These are phyloP conservation scores for Eucalyptus caleyi DNA, from an alignment of 345 rosid genomes.

Conservation along the genomic window DNA sequence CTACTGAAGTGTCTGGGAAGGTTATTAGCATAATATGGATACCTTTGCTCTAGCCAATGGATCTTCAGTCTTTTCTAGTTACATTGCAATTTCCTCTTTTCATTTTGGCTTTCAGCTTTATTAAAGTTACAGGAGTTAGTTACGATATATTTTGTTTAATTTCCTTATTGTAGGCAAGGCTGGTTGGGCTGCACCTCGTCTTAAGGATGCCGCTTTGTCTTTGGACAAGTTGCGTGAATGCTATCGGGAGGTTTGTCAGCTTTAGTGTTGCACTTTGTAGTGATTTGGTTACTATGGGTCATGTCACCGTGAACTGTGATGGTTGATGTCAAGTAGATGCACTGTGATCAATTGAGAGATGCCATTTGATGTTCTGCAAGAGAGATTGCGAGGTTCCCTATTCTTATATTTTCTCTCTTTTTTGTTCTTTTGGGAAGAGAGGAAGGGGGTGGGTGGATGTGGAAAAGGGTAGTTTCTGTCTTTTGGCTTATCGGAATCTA, in stretches of 20 bases:
- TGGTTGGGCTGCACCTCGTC: constrained; percentile 99
- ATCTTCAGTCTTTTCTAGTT: neutral
- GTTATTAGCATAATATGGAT: neutral
- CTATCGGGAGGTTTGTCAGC: constrained; percentile 63
- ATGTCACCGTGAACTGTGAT: too few relatives aligned
- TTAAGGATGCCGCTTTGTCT: constrained; percentile 91
- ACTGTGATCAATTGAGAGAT: too few relatives aligned
- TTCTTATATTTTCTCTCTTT: neutral
- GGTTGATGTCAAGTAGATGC: too few relatives aligned
- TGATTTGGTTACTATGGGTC: neutral
- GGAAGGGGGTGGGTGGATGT: neutral
- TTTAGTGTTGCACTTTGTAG: neutral
- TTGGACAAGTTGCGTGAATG: constrained; percentile 78
- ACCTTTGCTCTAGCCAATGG: neutral
- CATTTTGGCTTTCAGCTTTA: neutral
- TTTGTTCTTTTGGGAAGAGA: neutral
- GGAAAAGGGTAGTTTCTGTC: neutral
- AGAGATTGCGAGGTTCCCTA: too few relatives aligned
- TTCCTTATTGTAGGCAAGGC: constrained; percentile 38
- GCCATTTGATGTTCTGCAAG: too few relatives aligned
- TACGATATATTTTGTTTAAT: neutral
- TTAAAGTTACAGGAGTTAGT: neutral
- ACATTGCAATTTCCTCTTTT: neutral
- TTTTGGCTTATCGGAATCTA: neutral
- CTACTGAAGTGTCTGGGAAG: neutral